Evolutionary conservation across 345 rosid species (phyloP), one percentile per base, ranked within the genome.

Genomic region (Hirschfeldia incana): DNA sequence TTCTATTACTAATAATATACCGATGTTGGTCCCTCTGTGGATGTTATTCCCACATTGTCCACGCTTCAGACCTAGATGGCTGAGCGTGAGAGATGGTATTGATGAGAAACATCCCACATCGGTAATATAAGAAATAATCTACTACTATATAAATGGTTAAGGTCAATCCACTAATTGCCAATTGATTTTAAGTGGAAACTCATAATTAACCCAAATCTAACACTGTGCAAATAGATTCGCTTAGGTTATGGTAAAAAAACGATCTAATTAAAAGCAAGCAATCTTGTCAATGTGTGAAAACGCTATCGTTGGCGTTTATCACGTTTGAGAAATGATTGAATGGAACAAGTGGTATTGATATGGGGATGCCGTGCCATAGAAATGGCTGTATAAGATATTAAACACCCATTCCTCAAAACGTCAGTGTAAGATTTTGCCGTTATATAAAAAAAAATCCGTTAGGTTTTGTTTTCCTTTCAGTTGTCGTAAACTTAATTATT

Each of bases 381-480:
- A 73, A 60, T 4, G 44, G 65, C 34, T 67, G 3, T 15, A 53
- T 36, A 49, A 51, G 21, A 60, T 61, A 73, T 67, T 79, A 44
- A 16, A 34, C 28, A 67, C 78, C 77, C 75, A 79, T 68, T 73
- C 82, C 74, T 79, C 58, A 13, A 49, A 68, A 79, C 75, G 74
- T 79, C 82, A 68, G 53, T 67, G 16, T 59, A 7, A 73, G 82
- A 79, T 73, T 73, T 79, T 73, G 67, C 74, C 5, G 77, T 67
- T 73, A 67, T 42, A 42, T 29, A 42, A 10, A 42, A 33, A 5
- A 42, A 42, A 12, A 12, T 6, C 53, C 53, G 65, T 51, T n/a
- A 51, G 57, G 57, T 39, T 57, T 72, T 37, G n/a, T 72, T 65
- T 66, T 70, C 10, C 11, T 65, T 66, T 76, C 21, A 58, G 70